Percentiles rank a stretch among this genome's conserved stretches.
Evolutionary conservation across 2,329 filamentous ascomycete genomes (phyloP).

Genomic region (Knufia petricola): DNA sequence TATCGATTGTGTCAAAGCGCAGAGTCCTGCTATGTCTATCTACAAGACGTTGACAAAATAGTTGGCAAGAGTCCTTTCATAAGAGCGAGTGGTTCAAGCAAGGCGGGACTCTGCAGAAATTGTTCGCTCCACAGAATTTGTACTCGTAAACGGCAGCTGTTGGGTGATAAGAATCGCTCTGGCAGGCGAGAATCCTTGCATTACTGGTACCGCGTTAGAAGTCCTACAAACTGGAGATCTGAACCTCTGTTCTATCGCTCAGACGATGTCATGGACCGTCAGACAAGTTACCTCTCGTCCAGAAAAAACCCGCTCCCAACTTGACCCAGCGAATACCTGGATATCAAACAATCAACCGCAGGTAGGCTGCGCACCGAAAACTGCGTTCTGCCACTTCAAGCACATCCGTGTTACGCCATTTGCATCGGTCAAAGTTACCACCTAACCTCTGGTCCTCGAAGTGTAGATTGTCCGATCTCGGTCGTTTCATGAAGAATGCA

Average conservation of each 20-base stretch:
- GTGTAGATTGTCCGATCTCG: no score
- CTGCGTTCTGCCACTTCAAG: no score
- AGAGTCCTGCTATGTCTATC: constrained; percentile 17
- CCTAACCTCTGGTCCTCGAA: no score
- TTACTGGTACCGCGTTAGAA: constrained; percentile 7
- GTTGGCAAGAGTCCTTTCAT: not conserved
- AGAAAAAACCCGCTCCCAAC: no score
- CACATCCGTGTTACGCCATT: no score
- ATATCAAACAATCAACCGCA: no score
- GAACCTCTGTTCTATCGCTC: constrained; percentile 13
- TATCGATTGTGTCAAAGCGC: constrained; percentile 19
- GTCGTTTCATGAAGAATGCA: no score
- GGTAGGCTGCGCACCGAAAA: no score
- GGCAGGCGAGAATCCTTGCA: not conserved
- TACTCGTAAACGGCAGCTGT: constrained; percentile 12
- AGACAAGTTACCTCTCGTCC: constrained; percentile 16
- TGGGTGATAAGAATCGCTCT: constrained; percentile 12
- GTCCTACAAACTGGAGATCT: constrained; percentile 8
- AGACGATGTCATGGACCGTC: constrained; percentile 23
- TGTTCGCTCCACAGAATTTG: constrained; percentile 22
- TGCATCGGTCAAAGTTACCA: no score
- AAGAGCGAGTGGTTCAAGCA: constrained; percentile 22
- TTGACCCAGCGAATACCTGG: no score
- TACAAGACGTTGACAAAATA: constrained; percentile 12
- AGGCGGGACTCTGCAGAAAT: constrained; percentile 26